Conservation (phyloP, 2,329 filamentous ascomycete species). For the Fusarium solani-melongenae region DNA sequence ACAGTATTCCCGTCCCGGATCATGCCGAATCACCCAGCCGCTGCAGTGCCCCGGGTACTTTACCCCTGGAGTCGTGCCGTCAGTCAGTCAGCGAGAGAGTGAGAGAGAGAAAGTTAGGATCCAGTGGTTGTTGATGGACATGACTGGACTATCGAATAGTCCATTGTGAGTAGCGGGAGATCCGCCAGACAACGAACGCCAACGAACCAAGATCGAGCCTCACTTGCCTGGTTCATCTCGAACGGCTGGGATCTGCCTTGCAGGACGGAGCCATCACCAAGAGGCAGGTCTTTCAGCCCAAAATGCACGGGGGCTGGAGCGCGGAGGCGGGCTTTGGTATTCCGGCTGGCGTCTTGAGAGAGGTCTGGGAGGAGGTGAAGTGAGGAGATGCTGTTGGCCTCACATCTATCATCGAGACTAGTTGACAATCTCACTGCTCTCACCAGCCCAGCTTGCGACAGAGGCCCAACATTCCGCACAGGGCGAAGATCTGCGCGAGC, state of each 20-base stretch:
- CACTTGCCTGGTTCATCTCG: slow-evolving; percentile 22
- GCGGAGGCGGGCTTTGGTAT: slow-evolving; percentile 23
- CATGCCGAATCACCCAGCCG: background rate
- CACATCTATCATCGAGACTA: slow-evolving; percentile 6
- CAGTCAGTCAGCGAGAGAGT: background rate
- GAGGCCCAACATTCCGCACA: background rate
- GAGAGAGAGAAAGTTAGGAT: background rate
- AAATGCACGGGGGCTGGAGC: slow-evolving; percentile 22
- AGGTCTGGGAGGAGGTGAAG: background rate
- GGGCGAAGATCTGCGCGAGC: slow-evolving; percentile 11
- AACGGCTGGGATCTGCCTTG: slow-evolving; percentile 36
- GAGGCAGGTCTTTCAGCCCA: slow-evolving; percentile 27
- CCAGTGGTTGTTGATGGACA: background rate
- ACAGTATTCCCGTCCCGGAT: background rate
- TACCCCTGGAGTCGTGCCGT: background rate
- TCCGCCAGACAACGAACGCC: background rate
- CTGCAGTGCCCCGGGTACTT: background rate
- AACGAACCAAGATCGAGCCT: slow-evolving; percentile 22
- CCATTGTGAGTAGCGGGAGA: slow-evolving; percentile 4
- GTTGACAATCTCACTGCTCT: slow-evolving; percentile 15
- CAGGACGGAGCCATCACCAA: slow-evolving; percentile 15
- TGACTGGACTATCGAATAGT: background rate
- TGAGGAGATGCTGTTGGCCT: slow-evolving; percentile 10
- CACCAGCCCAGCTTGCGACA: slow-evolving; percentile 9
- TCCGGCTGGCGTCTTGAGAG: slow-evolving; percentile 12